Evolutionary conservation across 192 early-diverging fungal genomes (phyloP).

Genomic region (Backusella circina): DNA sequence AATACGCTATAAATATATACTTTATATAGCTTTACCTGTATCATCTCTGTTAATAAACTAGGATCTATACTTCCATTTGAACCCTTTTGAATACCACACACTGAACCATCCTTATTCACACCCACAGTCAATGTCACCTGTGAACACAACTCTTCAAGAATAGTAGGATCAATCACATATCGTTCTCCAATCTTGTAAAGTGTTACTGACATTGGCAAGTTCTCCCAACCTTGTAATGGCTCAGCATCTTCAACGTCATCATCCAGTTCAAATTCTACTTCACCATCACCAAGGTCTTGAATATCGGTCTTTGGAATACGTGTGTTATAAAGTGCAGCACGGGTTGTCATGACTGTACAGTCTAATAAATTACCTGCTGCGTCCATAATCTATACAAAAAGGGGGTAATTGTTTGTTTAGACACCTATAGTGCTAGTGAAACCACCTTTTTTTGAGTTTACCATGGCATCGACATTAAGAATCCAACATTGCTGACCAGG

Average conservation of each 20-base stretch:
- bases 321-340: constrained; percentile 89
- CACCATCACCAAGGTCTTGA: constrained; percentile 74
- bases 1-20: neutral
- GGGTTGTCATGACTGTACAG: constrained; percentile 76
- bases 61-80: constrained; percentile 74
- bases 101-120: constrained; percentile 74
- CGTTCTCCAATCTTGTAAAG: constrained; percentile 84
- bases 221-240: constrained; percentile 68
- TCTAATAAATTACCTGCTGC: constrained; percentile 87
- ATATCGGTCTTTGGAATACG: constrained; percentile 80
- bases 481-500: constrained; percentile 89
- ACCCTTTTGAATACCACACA: constrained; percentile 88
- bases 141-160: constrained; percentile 86
- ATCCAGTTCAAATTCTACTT: constrained; percentile 88
- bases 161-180: constrained; percentile 85
- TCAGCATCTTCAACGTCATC: constrained; percentile 87
- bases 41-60: constrained; percentile 74
- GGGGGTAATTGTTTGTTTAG: too few species aligned
- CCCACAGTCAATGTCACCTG: constrained; percentile 75
- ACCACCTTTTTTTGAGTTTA: constrained; percentile 18
- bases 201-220: constrained; percentile 82
- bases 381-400: constrained; percentile 60
- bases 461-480: constrained; percentile 85
- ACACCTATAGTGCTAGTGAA: too few species aligned
- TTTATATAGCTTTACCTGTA: constrained; percentile 46